A percentile compares a stretch with the other conserved stretches of the same genome.
These are phyloP conservation scores for Chytriomyces hyalinus DNA, from an alignment of 192 early-diverging fungal species.

Conservation along the genomic window DNA sequence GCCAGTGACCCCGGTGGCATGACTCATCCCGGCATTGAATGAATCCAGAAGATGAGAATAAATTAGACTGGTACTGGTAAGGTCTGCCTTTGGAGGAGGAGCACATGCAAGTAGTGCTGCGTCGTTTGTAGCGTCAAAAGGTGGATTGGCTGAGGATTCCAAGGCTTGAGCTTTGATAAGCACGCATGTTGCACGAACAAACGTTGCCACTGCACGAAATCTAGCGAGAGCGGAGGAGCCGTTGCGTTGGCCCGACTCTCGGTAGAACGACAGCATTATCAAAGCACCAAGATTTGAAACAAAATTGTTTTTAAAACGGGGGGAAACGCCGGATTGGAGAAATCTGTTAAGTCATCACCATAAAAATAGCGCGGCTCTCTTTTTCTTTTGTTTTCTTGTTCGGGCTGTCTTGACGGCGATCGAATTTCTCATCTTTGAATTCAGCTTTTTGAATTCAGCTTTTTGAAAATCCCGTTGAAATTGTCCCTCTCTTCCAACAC, in stretches of 20 bases:
- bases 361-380: too few relatives aligned
- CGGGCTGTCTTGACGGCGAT: too few relatives aligned
- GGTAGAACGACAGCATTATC: not conserved
- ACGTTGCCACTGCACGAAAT: slow-evolving; percentile 13
- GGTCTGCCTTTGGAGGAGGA: not conserved
- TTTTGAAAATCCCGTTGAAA: too few relatives aligned
- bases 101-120: not conserved
- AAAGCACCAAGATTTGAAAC: too few relatives aligned
- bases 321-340: not conserved
- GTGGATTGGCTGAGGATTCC: not conserved
- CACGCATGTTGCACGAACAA: slow-evolving; percentile 18
- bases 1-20: not conserved
- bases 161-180: not conserved
- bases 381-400: too few relatives aligned
- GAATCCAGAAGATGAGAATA: not conserved
- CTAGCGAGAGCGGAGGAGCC: slow-evolving; percentile 6
- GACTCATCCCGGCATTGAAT: not conserved
- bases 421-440: too few relatives aligned
- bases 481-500: not conserved
- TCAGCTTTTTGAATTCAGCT: too few relatives aligned
- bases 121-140: not conserved
- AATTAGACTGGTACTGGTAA: not conserved
- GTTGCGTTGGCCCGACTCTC: slow-evolving; percentile 3
- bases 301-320: not conserved
- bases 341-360: not conserved